A percentile compares a stretch with the other conserved stretches of the same genome.
Evolutionary conservation across 2,329 filamentous ascomycete species (phyloP).

Genomic region (Arthroderma sp.): DNA sequence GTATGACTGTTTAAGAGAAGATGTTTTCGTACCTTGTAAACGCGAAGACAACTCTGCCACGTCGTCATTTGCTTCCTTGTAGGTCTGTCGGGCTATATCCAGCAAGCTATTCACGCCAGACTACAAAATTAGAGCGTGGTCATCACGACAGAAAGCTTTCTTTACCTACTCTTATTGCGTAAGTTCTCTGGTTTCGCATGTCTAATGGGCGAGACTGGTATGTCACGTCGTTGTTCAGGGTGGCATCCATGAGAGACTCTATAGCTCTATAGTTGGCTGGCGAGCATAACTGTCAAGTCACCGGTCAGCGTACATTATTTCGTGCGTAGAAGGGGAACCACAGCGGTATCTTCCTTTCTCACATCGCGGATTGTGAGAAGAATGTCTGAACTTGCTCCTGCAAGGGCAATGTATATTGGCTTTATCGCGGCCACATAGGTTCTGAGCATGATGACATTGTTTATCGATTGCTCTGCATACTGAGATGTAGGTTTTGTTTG

Average conservation of each 20-base stretch:
- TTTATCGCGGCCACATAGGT: slow-evolving; percentile 59
- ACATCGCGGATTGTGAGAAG: slow-evolving; percentile 54
- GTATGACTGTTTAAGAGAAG: background rate
- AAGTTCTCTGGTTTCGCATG: slow-evolving; percentile 75
- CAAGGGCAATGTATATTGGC: slow-evolving; percentile 55
- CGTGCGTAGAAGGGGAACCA: background rate
- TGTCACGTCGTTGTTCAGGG: slow-evolving; percentile 68
- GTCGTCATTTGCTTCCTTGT: slow-evolving; percentile 76
- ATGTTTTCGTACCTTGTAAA: slow-evolving; percentile 43
- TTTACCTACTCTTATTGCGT: slow-evolving; percentile 59
- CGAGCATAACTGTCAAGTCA: slow-evolving; percentile 44
- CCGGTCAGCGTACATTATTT: background rate
- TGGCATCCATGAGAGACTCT: slow-evolving; percentile 50
- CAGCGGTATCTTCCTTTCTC: slow-evolving; percentile 3
- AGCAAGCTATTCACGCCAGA: slow-evolving; percentile 73
- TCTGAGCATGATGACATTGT: slow-evolving; percentile 77
- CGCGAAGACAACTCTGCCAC: slow-evolving; percentile 56
- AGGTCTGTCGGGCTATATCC: slow-evolving; percentile 77
- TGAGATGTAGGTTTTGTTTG: slow-evolving; percentile 52
- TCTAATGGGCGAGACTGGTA: slow-evolving; percentile 72
- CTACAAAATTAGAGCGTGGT: slow-evolving; percentile 26
- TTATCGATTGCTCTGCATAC: slow-evolving; percentile 67
- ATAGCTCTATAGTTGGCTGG: slow-evolving; percentile 49
- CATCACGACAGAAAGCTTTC: background rate
- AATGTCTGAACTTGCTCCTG: slow-evolving; percentile 49